Conservation (phyloP, 106 monocot genomes). For the Acorus gramineus region DNA sequence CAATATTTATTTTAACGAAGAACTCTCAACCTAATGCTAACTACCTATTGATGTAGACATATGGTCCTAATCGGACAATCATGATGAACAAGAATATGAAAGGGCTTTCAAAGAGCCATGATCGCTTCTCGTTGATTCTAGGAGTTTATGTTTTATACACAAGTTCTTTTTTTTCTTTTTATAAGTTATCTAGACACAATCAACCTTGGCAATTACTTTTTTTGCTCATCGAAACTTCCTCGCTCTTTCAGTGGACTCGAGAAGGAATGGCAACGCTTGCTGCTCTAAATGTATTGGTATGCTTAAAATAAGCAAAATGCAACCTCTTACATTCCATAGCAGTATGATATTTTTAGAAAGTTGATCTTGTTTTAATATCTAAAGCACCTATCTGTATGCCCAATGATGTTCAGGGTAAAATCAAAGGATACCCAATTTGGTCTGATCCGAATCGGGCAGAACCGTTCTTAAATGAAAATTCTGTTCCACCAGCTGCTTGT, state of each 20-base stretch:
- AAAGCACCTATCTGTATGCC: not conserved
- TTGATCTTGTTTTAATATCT: not conserved
- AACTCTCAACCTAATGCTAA: no score
- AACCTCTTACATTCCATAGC: not conserved
- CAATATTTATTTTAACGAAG: no score
- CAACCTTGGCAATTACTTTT: no score
- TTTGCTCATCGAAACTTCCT: not conserved
- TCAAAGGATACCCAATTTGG: constrained; percentile 94
- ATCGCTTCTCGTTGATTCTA: no score
- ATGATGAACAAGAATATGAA: no score
- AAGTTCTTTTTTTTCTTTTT: not conserved
- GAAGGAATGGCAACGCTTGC: constrained; percentile 99
- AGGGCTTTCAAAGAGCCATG: no score
- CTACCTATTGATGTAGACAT: no score
- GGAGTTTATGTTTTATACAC: not conserved
- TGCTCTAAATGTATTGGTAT: constrained; percentile 91
- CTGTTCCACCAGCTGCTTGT: constrained; percentile 58
- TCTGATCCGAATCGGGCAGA: constrained; percentile 65
- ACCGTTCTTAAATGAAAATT: constrained; percentile 68
- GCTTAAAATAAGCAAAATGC: not conserved
- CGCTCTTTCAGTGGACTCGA: constrained; percentile 75
- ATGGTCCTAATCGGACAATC: no score
- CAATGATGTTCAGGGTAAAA: constrained; percentile 50
- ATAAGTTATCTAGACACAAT: not conserved
- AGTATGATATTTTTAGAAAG: not conserved